Evolutionary conservation across 768 basidiomycete species (phyloP).

Genomic region (Xanthoconium purpureum): DNA sequence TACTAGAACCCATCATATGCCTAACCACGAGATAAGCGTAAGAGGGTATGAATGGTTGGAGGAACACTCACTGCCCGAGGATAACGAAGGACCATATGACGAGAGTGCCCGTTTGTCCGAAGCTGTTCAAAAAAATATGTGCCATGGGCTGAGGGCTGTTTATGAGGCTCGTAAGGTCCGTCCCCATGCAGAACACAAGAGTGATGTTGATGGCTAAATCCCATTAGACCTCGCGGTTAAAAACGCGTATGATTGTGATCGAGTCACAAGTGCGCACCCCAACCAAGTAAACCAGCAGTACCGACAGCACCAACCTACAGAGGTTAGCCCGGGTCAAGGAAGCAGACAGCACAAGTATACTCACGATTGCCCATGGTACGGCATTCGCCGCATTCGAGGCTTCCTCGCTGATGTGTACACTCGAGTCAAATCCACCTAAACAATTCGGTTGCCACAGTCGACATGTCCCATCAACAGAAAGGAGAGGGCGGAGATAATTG

Average conservation of each 20-base stretch:
- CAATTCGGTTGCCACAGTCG: background rate
- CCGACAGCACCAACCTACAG: constrained; percentile 34
- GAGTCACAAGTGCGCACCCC: constrained; percentile 30
- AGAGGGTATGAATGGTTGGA: background rate
- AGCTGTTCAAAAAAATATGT: constrained; percentile 39
- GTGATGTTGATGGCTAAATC: constrained; percentile 46
- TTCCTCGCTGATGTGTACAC: constrained; percentile 54
- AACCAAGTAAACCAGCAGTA: constrained; percentile 45
- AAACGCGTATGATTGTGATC: background rate
- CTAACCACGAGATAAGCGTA: constrained; percentile 17
- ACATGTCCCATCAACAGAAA: background rate
- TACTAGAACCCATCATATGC: constrained; percentile 50
- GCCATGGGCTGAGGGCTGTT: constrained; percentile 46
- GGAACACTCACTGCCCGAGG: constrained; percentile 39
- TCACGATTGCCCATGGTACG: constrained; percentile 58
- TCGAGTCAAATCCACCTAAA: constrained; percentile 45
- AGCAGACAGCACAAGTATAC: background rate
- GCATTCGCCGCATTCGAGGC: constrained; percentile 54
- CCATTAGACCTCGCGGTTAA: background rate
- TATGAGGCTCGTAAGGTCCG: constrained; percentile 41
- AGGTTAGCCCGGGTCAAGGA: constrained; percentile 3
- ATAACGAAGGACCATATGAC: constrained; percentile 55
- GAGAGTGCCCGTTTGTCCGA: constrained; percentile 44
- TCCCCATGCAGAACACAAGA: constrained; percentile 58
- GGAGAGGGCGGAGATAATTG: background rate